These are phyloP conservation scores for Malania oleifera DNA, from an alignment of 164 flowering plant species.

Conservation along the genomic window DNA sequence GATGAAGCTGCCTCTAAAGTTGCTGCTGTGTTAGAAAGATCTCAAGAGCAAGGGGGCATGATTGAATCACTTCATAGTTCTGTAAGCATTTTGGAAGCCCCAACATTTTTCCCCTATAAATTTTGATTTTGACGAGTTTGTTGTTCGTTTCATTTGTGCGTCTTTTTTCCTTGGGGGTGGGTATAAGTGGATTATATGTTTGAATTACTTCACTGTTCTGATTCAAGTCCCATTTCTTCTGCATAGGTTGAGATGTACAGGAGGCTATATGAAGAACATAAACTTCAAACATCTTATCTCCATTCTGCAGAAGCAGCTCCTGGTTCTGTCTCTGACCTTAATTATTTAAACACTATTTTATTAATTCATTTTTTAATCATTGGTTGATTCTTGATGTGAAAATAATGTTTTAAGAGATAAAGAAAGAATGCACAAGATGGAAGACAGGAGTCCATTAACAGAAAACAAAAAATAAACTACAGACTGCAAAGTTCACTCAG, in stretches of 20 bases:
- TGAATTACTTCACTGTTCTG: not conserved
- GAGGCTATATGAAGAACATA: conserved; percentile 82
- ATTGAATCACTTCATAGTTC: conserved; percentile 88
- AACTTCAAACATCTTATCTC: conserved; percentile 36
- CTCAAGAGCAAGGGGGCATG: conserved; percentile 83
- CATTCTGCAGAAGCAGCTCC: conserved; percentile 29
- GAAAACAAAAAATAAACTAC: no score
- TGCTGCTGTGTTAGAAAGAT: conserved; percentile 62
- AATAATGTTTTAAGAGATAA: no score
- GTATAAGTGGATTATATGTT: not conserved
- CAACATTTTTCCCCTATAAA: not conserved
- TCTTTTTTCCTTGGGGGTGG: not conserved
- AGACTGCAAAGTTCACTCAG: no score
- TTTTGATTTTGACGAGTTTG: no score
- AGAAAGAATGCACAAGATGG: no score
- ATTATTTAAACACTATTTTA: no score
- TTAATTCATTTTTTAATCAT: no score
- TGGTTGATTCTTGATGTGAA: no score
- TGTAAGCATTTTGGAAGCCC: conserved; percentile 32
- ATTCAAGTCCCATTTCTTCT: not conserved
- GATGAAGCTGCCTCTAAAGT: conserved; percentile 80
- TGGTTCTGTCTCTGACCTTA: conserved; percentile 34
- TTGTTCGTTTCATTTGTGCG: not conserved
- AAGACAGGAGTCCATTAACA: no score
- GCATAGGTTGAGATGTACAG: conserved; percentile 90